Percentiles rank a stretch among this genome's conserved stretches.
phyloP scores from a whole-genome alignment of 768 basidiomycete species.

The Mycena leptocephala region DNA sequence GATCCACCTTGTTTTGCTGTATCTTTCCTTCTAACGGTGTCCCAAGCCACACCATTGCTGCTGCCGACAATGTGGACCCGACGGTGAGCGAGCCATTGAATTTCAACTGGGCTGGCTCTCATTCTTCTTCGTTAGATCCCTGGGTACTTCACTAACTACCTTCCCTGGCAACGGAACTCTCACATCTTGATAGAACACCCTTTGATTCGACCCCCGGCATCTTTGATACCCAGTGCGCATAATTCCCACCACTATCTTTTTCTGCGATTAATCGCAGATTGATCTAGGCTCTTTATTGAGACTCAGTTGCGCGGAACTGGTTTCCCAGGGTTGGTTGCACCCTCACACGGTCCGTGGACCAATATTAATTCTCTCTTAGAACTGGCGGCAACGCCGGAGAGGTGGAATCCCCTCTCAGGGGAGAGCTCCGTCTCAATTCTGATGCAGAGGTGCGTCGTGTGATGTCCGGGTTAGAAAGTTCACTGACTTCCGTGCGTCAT shows the following conservation, averaged over 20 bases:
- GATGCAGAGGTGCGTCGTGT: slow-evolving; percentile 25
- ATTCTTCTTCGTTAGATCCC: slow-evolving; percentile 1
- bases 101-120: background rate
- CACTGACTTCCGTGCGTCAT: background rate
- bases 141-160: slow-evolving; percentile 18
- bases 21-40: background rate
- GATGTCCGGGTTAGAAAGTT: background rate
- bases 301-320: slow-evolving; percentile 44
- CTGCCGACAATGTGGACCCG: slow-evolving; percentile 41
- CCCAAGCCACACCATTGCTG: slow-evolving; percentile 39
- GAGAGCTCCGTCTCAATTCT: slow-evolving; percentile 38
- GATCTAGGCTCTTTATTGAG: slow-evolving; percentile 46
- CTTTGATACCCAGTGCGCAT: slow-evolving; percentile 47
- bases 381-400: slow-evolving; percentile 41
- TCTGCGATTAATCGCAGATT: background rate
- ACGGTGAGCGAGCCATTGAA: slow-evolving; percentile 10
- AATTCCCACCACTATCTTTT: background rate
- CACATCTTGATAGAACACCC: slow-evolving; percentile 35
- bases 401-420: slow-evolving; percentile 30
- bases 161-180: background rate
- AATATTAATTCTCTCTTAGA: slow-evolving; percentile 43
- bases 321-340: slow-evolving; percentile 43
- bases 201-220: slow-evolving; percentile 52
- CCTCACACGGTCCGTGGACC: background rate
- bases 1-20: background rate